phyloP scores from a whole-genome alignment of 768 basidiomycete species.

The Chlorophyllum brunneum region DNA sequence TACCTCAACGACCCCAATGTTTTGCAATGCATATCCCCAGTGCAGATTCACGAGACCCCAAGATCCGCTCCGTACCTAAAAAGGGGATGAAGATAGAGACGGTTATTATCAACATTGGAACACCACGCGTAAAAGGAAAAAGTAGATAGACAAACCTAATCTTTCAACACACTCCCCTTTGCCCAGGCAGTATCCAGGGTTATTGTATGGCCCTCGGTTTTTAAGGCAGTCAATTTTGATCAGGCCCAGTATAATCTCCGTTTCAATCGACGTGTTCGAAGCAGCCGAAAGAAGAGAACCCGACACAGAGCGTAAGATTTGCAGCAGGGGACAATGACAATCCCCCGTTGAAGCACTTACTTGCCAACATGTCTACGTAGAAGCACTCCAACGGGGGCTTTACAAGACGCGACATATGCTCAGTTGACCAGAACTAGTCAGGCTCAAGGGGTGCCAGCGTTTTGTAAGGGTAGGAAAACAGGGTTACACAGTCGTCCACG shows the following conservation, averaged over 20 bases:
- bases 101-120: background rate
- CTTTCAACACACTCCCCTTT: background rate
- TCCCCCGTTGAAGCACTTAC: no score
- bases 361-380: no score
- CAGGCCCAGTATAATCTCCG: background rate
- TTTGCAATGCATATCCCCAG: background rate
- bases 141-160: background rate
- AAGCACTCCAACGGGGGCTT: no score
- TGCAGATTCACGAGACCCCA: background rate
- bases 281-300: no score
- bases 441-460: background rate
- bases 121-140: background rate
- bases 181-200: background rate
- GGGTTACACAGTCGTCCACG: background rate
- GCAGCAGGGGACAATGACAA: no score
- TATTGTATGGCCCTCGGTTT: background rate
- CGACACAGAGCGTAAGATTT: no score
- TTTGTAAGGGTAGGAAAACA: background rate
- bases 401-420: no score
- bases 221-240: background rate
- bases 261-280: no score
- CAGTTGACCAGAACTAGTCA: background rate
- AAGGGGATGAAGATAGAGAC: background rate
- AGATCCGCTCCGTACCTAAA: slow-evolving; percentile 9
- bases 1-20: background rate